Base-by-base conservation (phyloP, 129 eudicot species). In the Flaveria ramosissima region DNA sequence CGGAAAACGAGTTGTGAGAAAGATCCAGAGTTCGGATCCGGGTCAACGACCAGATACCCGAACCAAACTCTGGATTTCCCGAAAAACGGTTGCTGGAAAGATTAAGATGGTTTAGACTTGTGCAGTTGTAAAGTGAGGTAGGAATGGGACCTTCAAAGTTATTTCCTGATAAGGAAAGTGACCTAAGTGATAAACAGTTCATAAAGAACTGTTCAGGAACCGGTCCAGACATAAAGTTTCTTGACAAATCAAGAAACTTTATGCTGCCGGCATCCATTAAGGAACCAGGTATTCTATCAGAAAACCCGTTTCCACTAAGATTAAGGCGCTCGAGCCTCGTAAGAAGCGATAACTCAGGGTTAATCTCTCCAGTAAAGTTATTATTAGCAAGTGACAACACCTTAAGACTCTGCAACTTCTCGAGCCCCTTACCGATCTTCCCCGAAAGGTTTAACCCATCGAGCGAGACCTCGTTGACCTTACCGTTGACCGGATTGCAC, bases 21-120 rank as follows among this genome's bases (percentile, higher is more conserved):
- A 95, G 88, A 84, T 95, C 99, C 74, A 95, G 56, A 1, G 81
- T 83, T 41, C 99, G 83, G 12, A 95, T 90, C 85, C 97, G 86
- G 7, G 83, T 80, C 60, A 95, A 73, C 1, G 82, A 50, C 88
- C 87, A 89, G 47, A 91, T 50, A 56, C 90, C 91, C 6, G 79
- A 48, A 9, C 56, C 23, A 13, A 87, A 88, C 23, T 46, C 50
- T 2, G 96, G 96, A 78, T 83, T 84, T 15, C 97, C 99, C 2
- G 94, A 80, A 71, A 95, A 86, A 30, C 73, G 88, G 60, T 95
- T 95, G 62, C 61, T 80, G 50, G 99, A 91, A 32, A 95, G 83
- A 75, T 91, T 81, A 32, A 89, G 88, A 27, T 90, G 89, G 71
- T 85, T 91, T 53, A 95, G 14, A 20, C 72, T 21, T 9, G 60